Conservation (phyloP, 495 filamentous ascomycete species). For the Daldinia decipiens region DNA sequence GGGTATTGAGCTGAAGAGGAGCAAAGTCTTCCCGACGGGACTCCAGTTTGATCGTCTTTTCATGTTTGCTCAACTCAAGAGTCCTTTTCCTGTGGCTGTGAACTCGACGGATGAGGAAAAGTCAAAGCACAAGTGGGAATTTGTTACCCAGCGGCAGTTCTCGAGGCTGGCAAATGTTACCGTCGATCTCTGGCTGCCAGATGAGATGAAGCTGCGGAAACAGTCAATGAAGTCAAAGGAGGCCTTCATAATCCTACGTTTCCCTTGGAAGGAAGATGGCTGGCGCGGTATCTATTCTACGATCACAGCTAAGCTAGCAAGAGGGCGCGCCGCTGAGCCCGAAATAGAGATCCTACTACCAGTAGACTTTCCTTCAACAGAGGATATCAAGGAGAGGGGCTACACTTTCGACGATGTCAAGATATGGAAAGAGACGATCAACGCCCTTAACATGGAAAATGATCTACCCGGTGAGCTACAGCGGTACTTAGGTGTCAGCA, state of each 20-base stretch:
- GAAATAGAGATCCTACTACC: conserved; percentile 71
- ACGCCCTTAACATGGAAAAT: conserved; percentile 68
- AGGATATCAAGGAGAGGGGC: conserved; percentile 60
- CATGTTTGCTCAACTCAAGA: conserved; percentile 77
- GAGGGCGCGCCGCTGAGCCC: conserved; percentile 55
- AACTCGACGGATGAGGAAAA: conserved; percentile 54
- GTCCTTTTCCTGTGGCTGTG: conserved; percentile 58
- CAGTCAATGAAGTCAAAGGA: conserved; percentile 60
- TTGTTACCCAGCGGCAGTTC: conserved; percentile 82
- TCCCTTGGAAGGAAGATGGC: conserved; percentile 64
- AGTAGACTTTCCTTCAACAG: conserved; percentile 66
- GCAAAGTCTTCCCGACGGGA: conserved; percentile 74
- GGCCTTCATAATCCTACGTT: conserved; percentile 67
- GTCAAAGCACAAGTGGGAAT: conserved; percentile 71
- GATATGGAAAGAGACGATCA: conserved; percentile 82
- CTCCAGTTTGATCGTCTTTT: conserved; percentile 87
- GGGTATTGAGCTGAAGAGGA: conserved; percentile 76
- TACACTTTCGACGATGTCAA: conserved; percentile 72
- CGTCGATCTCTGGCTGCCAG: conserved; percentile 83
- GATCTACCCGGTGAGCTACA: conserved; percentile 62
- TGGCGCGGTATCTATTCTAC: conserved; percentile 53
- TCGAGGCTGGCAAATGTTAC: conserved; percentile 75
- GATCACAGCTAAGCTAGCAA: conserved; percentile 56
- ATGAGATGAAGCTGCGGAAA: conserved; percentile 62
- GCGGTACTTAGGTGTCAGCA: conserved; percentile 70